These are phyloP conservation scores for Vaccinium myrtillus DNA, from an alignment of 148 eudicot genomes.

Conservation along the genomic window DNA sequence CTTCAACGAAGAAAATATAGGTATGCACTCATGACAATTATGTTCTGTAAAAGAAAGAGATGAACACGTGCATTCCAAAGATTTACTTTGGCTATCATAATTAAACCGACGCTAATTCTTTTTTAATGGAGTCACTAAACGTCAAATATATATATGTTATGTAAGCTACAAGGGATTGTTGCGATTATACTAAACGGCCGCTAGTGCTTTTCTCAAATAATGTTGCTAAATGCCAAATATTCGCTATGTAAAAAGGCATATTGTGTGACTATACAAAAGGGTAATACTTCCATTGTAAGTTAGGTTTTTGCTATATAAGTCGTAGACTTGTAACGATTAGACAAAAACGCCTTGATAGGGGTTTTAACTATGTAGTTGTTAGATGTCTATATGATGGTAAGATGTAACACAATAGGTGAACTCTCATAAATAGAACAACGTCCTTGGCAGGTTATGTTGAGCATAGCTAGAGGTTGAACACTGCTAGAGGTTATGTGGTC, in stretches of 20 bases:
- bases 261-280: not conserved
- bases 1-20: not conserved
- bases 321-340: not conserved
- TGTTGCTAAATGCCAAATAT: not conserved
- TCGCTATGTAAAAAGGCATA: too few species aligned
- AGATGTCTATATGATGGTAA: too few species aligned
- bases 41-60: not conserved
- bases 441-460: too few species aligned
- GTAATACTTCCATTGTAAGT: not conserved
- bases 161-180: not conserved
- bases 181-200: not conserved
- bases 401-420: too few species aligned
- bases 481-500: too few species aligned
- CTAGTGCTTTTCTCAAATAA: not conserved
- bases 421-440: too few species aligned
- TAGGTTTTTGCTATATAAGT: not conserved
- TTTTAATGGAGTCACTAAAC: not conserved
- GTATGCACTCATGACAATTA: not conserved
- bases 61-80: not conserved
- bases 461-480: too few species aligned
- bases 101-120: not conserved
- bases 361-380: too few species aligned
- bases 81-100: not conserved
- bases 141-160: not conserved
- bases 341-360: not conserved